Evolutionary conservation across 116 monocot genomes (phyloP).

Genomic region (Cymodocea nodosa): DNA sequence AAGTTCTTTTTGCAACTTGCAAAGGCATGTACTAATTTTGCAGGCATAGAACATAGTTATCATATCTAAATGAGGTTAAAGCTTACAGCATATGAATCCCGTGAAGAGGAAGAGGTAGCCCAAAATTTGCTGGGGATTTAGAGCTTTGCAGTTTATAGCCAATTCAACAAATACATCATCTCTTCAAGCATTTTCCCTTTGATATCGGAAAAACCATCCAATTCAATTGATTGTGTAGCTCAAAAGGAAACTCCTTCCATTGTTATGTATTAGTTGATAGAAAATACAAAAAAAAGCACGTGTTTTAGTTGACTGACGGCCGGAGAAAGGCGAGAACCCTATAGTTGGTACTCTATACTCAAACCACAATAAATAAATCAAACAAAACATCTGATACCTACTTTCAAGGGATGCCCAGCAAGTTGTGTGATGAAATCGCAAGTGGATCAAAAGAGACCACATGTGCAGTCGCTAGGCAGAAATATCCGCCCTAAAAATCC

Average conservation of each 20-base stretch:
- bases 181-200: not conserved
- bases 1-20: not conserved
- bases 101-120: not conserved
- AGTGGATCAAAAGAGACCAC: not conserved
- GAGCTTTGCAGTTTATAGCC: no score
- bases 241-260: no score
- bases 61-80: not conserved
- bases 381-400: no score
- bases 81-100: not conserved
- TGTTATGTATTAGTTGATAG: no score
- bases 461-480: not conserved
- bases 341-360: no score
- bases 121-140: not conserved
- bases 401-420: no score
- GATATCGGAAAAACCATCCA: not conserved
- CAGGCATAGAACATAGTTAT: not conserved
- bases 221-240: no score
- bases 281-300: no score
- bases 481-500: not conserved
- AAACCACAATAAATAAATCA: no score
- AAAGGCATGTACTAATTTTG: not conserved
- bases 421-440: not conserved
- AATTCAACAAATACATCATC: no score
- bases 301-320: no score
- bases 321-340: no score